Base-by-base conservation (phyloP, 2,329 filamentous ascomycete genomes). In the Beauveria sp. region DNA sequence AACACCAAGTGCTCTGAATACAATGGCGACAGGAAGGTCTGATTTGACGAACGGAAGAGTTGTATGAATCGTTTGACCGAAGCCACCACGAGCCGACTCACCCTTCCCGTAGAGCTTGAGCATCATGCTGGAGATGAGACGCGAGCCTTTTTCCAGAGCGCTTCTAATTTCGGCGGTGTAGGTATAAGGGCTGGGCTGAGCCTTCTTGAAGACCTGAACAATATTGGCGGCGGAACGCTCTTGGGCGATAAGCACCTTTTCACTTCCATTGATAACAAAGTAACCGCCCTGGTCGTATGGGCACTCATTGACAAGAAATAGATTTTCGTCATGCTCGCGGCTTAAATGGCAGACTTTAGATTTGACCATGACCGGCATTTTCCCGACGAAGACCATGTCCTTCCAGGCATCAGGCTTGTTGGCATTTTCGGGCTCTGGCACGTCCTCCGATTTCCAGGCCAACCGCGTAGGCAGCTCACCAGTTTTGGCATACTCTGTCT, bases 201-300 rank as follows among this genome's bases (percentile, higher is more conserved):
- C 91, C 79, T 99, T 99, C 78, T 96, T 93, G 85, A 99, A 99
- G 31, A 99, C 93, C 76, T 99, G 95, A 5, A 99, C 95, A 63
- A 98, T 99, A 72, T 99, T 99, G 71, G 93, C 95, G 46, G 95
- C 95, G 72, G 93, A 97, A 65, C 95, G 89, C 76, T 99, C 95
- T 74, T 99, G 95, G 1, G 95, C 95, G 69, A 99, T 99, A 68
- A 99, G 79, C 24, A 99, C 95, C 81, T 99, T 99, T 73, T 99
- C 95, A 75, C 91, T 96, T 49, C 95, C 95, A 77, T 99, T 99
- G 82, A 99, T 99, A 69, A 99, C 91, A 72, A 99, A 99, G 76
- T 99, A 99, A 67, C 95, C 95, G 67, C 95, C 95, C 72, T 97
- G 95, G 71, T 99, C 95, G 74, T 97, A 99, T 0, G 95, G 95